Evolutionary conservation across 192 early-diverging fungal genomes (phyloP).

Genomic region (Coemansia sp.): DNA sequence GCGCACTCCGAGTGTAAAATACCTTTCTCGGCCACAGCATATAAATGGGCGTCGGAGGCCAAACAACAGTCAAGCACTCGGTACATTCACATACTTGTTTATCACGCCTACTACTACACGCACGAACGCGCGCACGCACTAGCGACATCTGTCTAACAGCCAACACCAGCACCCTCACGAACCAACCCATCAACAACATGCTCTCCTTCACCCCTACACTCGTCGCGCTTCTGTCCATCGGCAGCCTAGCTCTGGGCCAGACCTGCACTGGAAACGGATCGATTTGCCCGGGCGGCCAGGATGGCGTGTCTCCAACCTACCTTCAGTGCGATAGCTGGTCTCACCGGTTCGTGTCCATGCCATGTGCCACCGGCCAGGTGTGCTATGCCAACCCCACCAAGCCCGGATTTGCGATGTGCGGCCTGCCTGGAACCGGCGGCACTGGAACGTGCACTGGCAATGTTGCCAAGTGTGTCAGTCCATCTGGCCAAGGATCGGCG

Average conservation of each 20-base stretch:
- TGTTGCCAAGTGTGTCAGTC: neutral
- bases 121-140: neutral
- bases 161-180: neutral
- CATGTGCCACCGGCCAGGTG: conserved; percentile 34
- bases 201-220: conserved; percentile 15
- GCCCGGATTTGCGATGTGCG: conserved; percentile 37
- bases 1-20: neutral
- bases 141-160: neutral
- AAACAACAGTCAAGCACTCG: neutral
- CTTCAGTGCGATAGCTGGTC: conserved; percentile 43
- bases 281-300: conserved; percentile 28
- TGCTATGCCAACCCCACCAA: conserved; percentile 42
- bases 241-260: conserved; percentile 21
- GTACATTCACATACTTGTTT: neutral
- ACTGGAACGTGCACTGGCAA: conserved; percentile 13
- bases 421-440: conserved; percentile 39
- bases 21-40: neutral
- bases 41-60: neutral
- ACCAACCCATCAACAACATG: conserved; percentile 11
- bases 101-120: neutral
- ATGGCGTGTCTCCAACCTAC: conserved; percentile 39
- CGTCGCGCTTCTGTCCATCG: conserved; percentile 20
- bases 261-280: conserved; percentile 32
- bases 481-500: conserved; percentile 25
- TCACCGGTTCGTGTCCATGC: conserved; percentile 19